These are phyloP conservation scores for Myochromella boudieri DNA, from an alignment of 768 basidiomycete genomes.

Conservation along the genomic window DNA sequence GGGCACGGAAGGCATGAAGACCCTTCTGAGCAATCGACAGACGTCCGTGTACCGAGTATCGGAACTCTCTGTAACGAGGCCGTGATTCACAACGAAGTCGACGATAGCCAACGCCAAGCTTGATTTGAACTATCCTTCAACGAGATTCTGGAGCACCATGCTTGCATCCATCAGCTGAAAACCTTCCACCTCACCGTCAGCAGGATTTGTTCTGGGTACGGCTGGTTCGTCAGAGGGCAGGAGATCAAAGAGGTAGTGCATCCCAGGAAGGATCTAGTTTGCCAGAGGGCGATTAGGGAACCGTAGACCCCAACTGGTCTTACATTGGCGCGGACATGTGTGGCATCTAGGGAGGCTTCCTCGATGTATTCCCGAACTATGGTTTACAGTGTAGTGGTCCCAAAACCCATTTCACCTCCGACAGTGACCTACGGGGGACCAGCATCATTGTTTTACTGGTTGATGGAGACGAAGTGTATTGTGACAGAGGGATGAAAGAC, in stretches of 20 bases:
- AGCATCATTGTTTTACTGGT: conserved; percentile 31
- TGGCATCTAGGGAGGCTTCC: conserved; percentile 39
- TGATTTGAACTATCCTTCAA: conserved; percentile 37
- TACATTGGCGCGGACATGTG: conserved; percentile 30
- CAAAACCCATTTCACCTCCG: conserved; percentile 42
- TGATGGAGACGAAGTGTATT: conserved; percentile 29
- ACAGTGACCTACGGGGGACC: conserved; percentile 43
- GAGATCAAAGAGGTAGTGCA: conserved; percentile 46
- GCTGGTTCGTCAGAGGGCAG: conserved; percentile 34
- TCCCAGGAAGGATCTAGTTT: conserved; percentile 43
- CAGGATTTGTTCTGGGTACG: conserved; percentile 32
- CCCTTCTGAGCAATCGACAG: conserved; percentile 24
- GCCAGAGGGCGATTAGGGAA: conserved; percentile 42
- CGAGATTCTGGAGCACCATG: conserved; percentile 30
- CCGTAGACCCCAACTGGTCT: conserved; percentile 36
- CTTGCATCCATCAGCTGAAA: conserved; percentile 37
- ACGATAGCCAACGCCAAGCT: conserved; percentile 43
- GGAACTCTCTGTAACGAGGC: conserved; percentile 30
- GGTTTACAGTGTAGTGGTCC: conserved; percentile 33
- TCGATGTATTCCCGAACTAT: conserved; percentile 42
- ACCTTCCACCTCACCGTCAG: conserved; percentile 42
- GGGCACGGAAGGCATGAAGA: conserved; percentile 25
- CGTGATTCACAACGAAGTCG: conserved; percentile 40
- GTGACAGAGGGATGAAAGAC: conserved; percentile 23
- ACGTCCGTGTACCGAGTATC: conserved; percentile 32